Base-by-base conservation (phyloP, 2,329 filamentous ascomycete species). In the Exophiala aquamarina region DNA sequence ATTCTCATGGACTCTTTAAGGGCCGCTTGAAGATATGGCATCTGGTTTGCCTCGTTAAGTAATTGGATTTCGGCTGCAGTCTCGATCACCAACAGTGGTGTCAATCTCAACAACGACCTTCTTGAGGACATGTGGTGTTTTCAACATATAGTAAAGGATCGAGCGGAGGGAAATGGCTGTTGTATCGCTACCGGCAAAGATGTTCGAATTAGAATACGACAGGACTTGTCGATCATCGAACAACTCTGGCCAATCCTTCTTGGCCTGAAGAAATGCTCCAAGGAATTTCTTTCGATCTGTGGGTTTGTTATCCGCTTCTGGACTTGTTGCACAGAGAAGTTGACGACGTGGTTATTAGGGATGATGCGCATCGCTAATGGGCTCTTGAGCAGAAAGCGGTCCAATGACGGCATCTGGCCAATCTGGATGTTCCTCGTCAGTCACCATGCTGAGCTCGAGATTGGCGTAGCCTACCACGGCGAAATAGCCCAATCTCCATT, bases 1-100 rank as follows among this genome's bases (percentile, higher is more conserved):
- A 68, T 38, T 9, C 66, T 60, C 57, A 68, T 60, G 0, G 63
- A 59, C 41, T 69, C 66, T 47, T 66, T 68, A 36, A 68, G 47
- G 18, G 62, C 52, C 26, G 63, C 64, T 5, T 55, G 10, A 20
- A 92, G 78, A 62, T 90, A 92, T 0, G 80, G 79, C 3, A 92
- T 73, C 48, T 78, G 78, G 63, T 88, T 85, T 26, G 75, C 76
- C 66, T 17, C 29, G n/a, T 18, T 89, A 31, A 44, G 23, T 14
- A 33, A 14, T 47, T 20, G 20, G 45, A 20, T 23, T 38, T 26
- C 20, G n/a, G n/a, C 37, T 35, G 20, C 49, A 28, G 11, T 45
- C 42, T n/a, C 47, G 28, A 8, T 34, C 17, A 20, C 13, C 33
- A 8, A 47, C 38, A 9, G 37, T 17, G 6, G 37, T 34, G 26